Base-by-base conservation (phyloP, 2,329 filamentous ascomycete genomes). In the Aureobasidium sp. region DNA sequence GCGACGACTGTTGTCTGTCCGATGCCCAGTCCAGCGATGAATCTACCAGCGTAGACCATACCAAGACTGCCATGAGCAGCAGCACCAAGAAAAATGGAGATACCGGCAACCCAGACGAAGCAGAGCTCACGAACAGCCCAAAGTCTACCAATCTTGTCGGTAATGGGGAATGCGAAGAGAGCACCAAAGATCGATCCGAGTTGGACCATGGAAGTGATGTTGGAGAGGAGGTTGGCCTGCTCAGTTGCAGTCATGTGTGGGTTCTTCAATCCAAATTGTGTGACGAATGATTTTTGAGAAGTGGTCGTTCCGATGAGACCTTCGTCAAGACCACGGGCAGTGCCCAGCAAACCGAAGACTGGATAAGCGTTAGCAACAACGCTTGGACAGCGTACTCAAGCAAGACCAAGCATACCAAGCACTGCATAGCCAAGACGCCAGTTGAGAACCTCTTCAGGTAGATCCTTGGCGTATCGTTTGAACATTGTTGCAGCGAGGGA, bases 141-240 rank as follows among this genome's bases (percentile, higher is more conserved):
- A 2, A 70, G 62, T 35, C 68, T 66, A 15, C 68, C 68, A 50
- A 70, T 69, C 55, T 64, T 68, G 55, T 70, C 68, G 46, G 67
- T 69, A n/a, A 70, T 61, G 60, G 64, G 66, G 61, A 70, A 70
- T 4, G 79, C 79, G 64, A 86, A 79, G 33, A 89, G 77, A 31
- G 87, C 86, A 45, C 88, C 88, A 4, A 78, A 84, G 31, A 92
- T 87, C 25, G 83, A 88, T 25, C 88, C 88, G 67, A 91, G 84
- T 73, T 91, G 88, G 0, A 92, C 88, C 88, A 92, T 92, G 50
- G 86, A 82, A 1, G 87, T 87, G 60, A 92, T 87, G 71, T 92
- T 92, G n/a, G 64, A 66, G 13, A 69, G 63, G 9, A 66, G 63
- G 43, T 88, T 84, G 74, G 87, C 85, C 70, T 88, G 84, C 63